Percentiles rank a stretch among this genome's conserved stretches.
phyloP scores from a whole-genome alignment of 441 rosid species.

The Hura crepitans region DNA sequence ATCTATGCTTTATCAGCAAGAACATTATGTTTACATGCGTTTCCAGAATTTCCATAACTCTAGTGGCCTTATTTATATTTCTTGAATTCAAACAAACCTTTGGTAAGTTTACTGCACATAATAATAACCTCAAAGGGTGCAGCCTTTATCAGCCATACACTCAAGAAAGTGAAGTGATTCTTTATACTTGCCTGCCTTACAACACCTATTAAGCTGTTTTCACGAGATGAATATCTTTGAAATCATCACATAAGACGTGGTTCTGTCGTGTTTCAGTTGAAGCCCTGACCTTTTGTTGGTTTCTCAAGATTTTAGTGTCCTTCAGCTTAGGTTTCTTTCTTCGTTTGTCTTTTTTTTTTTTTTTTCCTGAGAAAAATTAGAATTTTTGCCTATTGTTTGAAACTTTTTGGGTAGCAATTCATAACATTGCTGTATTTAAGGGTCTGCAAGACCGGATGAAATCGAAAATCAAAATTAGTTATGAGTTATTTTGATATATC shows the following conservation, averaged over 20 bases:
- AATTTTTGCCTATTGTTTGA: too few relatives aligned
- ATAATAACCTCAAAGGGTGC: conserved; percentile 61
- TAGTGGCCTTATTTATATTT: conserved; percentile 52
- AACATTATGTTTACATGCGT: conserved; percentile 59
- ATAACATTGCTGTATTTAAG: too few relatives aligned
- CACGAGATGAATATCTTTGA: conserved; percentile 49
- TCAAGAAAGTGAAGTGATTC: conserved; percentile 76
- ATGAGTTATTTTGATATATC: too few relatives aligned
- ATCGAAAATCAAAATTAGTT: too few relatives aligned
- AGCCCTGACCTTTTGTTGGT: conserved; percentile 26
- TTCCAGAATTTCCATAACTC: conserved; percentile 76
- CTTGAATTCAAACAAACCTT: conserved; percentile 56
- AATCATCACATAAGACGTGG: conserved; percentile 45
- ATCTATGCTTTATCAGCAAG: conserved; percentile 73
- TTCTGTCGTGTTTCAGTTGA: conserved; percentile 40
- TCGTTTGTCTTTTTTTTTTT: too few relatives aligned
- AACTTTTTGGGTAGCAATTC: too few relatives aligned
- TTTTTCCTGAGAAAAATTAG: too few relatives aligned
- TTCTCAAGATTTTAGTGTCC: conserved; percentile 23
- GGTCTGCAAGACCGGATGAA: too few relatives aligned
- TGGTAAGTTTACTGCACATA: conserved; percentile 68
- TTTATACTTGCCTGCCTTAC: conserved; percentile 49
- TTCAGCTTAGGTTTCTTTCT: conserved; percentile 26
- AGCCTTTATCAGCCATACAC: conserved; percentile 53
- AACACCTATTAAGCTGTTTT: conserved; percentile 51